A percentile compares a stretch with the other conserved stretches of the same genome.
These are phyloP conservation scores for Coniferiporia weirii DNA, from an alignment of 1,284 basidiomycete genomes.

Conservation along the genomic window DNA sequence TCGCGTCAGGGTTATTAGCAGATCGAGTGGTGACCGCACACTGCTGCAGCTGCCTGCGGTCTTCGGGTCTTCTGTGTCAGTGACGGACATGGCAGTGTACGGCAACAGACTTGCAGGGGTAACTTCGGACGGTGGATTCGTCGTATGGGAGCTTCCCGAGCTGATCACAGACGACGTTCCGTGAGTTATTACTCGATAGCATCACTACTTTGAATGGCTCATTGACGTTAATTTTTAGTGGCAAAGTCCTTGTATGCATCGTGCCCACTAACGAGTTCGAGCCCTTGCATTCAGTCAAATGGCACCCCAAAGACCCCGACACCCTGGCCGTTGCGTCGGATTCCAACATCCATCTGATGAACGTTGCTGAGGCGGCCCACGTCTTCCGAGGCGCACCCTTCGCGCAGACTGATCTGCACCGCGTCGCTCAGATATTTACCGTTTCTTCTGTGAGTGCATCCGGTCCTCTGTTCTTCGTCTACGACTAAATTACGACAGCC, in stretches of 20 bases:
- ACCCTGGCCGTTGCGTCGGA: constrained; percentile 75
- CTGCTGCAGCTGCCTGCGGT: constrained; percentile 65
- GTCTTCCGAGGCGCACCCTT: constrained; percentile 57
- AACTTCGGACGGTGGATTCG: constrained; percentile 79
- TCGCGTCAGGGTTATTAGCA: constrained; percentile 78
- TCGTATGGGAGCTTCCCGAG: constrained; percentile 79
- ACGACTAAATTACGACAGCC: constrained; percentile 37
- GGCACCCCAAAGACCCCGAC: constrained; percentile 73
- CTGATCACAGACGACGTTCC: constrained; percentile 77
- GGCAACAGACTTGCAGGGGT: constrained; percentile 78
- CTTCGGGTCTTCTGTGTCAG: constrained; percentile 56
- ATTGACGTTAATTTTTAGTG: constrained; percentile 36
- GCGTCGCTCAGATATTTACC: constrained; percentile 59
- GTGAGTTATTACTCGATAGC: constrained; percentile 40
- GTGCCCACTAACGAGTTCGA: constrained; percentile 53
- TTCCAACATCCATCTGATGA: constrained; percentile 65
- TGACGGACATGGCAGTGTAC: constrained; percentile 78
- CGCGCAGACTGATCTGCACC: constrained; percentile 57
- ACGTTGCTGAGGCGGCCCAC: constrained; percentile 54
- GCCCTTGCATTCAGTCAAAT: constrained; percentile 71
- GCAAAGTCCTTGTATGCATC: constrained; percentile 64
- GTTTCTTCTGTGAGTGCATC: constrained; percentile 56
- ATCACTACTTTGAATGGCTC: not conserved
- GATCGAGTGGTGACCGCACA: constrained; percentile 79
- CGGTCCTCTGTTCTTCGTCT: not conserved